Percentiles rank a stretch among this genome's conserved stretches.
phyloP scores from a whole-genome alignment of 1,284 basidiomycete species.

The Filobasidium uniguttulatum region DNA sequence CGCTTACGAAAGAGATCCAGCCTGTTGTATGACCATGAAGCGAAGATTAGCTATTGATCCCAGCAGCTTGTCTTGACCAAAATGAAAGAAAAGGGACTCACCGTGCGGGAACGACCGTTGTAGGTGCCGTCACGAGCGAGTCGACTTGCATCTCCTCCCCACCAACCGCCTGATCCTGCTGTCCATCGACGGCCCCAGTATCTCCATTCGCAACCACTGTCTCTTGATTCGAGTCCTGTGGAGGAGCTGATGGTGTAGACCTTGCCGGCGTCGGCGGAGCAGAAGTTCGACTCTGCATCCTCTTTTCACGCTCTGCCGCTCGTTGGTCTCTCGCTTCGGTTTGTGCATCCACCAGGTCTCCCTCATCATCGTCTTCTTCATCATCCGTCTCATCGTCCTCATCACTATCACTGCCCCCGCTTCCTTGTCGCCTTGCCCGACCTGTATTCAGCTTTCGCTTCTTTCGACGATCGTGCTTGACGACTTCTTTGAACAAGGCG shows the following conservation, averaged over 20 bases:
- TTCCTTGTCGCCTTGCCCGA: constrained; percentile 34
- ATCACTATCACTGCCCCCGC: constrained; percentile 29
- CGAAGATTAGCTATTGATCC: not conserved
- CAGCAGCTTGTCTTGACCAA: not conserved
- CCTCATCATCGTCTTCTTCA: constrained; percentile 40
- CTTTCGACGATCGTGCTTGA: constrained; percentile 54
- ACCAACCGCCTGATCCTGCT: not conserved
- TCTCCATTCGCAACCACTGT: constrained; percentile 23
- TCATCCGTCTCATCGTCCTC: constrained; percentile 45
- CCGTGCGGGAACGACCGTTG: constrained; percentile 19
- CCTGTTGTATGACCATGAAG: constrained; percentile 35
- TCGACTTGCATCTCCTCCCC: no score
- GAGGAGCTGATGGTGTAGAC: no score
- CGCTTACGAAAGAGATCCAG: constrained; percentile 62
- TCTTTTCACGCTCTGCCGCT: constrained; percentile 40
- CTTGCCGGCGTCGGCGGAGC: no score
- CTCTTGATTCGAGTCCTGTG: no score
- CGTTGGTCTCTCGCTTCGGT: constrained; percentile 23
- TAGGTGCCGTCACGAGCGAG: no score
- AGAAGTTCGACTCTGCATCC: constrained; percentile 35
- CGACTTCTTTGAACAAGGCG: constrained; percentile 94
- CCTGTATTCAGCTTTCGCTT: constrained; percentile 66
- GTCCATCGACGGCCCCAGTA: constrained; percentile 5
- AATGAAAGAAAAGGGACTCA: constrained; percentile 8
- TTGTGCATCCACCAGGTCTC: constrained; percentile 18